phyloP scores from a whole-genome alignment of 768 basidiomycete genomes.

The Russula foetens region DNA sequence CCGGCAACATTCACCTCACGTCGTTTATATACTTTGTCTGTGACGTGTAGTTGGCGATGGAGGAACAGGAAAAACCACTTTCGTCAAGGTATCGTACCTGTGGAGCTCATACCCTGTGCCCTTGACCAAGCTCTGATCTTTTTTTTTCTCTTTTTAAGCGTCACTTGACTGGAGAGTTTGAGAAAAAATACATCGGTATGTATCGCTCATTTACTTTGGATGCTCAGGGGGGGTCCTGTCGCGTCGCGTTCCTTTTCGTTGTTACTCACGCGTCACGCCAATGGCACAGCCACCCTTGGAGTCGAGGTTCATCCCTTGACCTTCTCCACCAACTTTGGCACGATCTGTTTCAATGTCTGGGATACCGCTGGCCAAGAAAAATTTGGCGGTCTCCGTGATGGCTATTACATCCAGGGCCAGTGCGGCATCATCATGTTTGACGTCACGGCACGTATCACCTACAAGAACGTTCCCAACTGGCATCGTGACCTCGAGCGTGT shows the following conservation, averaged over 20 bases:
- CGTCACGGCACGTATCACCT: constrained; percentile 98
- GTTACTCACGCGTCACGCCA: constrained; percentile 12
- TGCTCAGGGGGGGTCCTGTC: neutral
- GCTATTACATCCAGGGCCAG: constrained; percentile 95
- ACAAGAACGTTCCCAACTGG: constrained; percentile 99
- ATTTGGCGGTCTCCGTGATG: constrained; percentile 97
- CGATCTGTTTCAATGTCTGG: constrained; percentile 99
- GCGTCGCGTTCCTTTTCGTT: neutral
- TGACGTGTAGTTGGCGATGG: constrained; percentile 76
- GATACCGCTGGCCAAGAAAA: constrained; percentile 99
- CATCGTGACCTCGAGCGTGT: constrained; percentile 99
- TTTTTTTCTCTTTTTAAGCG: constrained; percentile 45
- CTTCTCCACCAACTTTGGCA: constrained; percentile 98
- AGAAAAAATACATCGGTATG: constrained; percentile 99
- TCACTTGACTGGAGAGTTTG: constrained; percentile 99
- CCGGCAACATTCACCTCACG: constrained; percentile 14
- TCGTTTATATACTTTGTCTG: constrained; percentile 18
- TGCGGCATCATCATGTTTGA: constrained; percentile 99
- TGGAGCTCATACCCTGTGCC: constrained; percentile 18
- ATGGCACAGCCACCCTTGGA: constrained; percentile 82
- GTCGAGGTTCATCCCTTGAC: constrained; percentile 96
- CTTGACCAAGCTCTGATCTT: constrained; percentile 54
- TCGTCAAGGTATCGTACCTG: constrained; percentile 74
- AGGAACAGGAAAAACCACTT: constrained; percentile 96
- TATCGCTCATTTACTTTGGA: constrained; percentile 6